phyloP scores from a whole-genome alignment of 352 stramenopile genomes.

The Globisporangium yorkense region DNA sequence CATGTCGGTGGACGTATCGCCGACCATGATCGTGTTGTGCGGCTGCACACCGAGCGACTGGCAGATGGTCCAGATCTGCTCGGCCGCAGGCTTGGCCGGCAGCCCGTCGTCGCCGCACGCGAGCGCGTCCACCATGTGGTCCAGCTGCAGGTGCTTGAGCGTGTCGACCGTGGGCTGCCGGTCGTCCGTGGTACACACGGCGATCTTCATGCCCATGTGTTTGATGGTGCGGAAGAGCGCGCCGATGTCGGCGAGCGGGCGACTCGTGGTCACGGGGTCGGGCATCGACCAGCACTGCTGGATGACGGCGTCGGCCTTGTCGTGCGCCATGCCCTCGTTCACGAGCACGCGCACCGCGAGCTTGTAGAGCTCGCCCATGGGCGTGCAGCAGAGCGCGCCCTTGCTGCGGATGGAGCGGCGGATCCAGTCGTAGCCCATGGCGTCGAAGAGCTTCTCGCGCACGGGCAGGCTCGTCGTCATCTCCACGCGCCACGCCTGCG shows the following conservation, averaged over 20 bases:
- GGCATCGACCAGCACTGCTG: slow-evolving; percentile 81
- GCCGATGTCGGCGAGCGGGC: slow-evolving; percentile 62
- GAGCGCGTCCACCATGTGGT: slow-evolving; percentile 71
- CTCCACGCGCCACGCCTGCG: slow-evolving; percentile 79
- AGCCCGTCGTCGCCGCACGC: slow-evolving; percentile 79
- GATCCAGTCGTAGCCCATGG: slow-evolving; percentile 87
- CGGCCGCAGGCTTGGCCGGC: slow-evolving; percentile 71
- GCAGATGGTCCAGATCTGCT: slow-evolving; percentile 85
- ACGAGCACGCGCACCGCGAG: slow-evolving; percentile 71
- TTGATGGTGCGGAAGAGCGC: slow-evolving; percentile 81
- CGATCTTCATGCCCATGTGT: slow-evolving; percentile 86
- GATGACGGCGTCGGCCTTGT: slow-evolving; percentile 60
- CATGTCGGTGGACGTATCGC: slow-evolving; percentile 85
- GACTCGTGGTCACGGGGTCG: slow-evolving; percentile 64
- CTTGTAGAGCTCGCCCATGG: slow-evolving; percentile 84
- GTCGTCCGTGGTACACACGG: slow-evolving; percentile 85
- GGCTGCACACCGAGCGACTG: slow-evolving; percentile 67
- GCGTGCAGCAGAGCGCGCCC: slow-evolving; percentile 75
- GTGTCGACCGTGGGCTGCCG: slow-evolving; percentile 71
- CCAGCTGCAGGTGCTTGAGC: slow-evolving; percentile 64
- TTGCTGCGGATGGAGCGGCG: slow-evolving; percentile 76
- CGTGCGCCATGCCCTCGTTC: slow-evolving; percentile 58
- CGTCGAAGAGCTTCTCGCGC: slow-evolving; percentile 79
- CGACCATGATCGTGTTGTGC: slow-evolving; percentile 87
- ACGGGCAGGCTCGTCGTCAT: slow-evolving; percentile 75